Percentiles rank a stretch among this genome's conserved stretches.
Evolutionary conservation across 2,329 filamentous ascomycete species (phyloP).

Genomic region (Stromatinia cepivora): DNA sequence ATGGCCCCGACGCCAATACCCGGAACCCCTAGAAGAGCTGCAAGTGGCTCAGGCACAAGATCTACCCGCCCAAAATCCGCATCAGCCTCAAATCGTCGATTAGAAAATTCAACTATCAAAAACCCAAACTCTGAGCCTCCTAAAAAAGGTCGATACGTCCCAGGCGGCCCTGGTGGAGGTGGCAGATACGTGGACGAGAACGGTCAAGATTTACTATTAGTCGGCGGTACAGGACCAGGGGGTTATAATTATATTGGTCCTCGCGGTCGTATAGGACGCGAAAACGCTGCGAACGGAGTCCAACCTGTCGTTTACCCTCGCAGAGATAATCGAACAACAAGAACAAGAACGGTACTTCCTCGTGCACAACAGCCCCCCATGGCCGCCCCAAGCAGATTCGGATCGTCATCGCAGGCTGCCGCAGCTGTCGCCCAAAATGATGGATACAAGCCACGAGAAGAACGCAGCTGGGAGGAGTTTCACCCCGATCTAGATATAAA

Average conservation of each 20-base stretch:
- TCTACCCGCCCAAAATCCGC: constrained; percentile 35
- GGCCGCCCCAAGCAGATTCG: constrained; percentile 31
- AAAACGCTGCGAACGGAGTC: constrained; percentile 49
- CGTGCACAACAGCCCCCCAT: constrained; percentile 52
- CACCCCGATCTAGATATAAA: constrained; percentile 94
- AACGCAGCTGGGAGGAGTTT: constrained; percentile 96
- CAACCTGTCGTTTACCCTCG: constrained; percentile 48
- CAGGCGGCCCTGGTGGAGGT: constrained; percentile 82
- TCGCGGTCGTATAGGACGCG: constrained; percentile 55
- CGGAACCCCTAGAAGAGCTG: constrained; percentile 23
- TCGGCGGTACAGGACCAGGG: constrained; percentile 50
- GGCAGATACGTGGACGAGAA: constrained; percentile 80
- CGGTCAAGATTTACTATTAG: constrained; percentile 56
- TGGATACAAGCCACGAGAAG: constrained; percentile 95
- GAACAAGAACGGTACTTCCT: constrained; percentile 54
- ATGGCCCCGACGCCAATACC: constrained; percentile 23
- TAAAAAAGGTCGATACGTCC: constrained; percentile 75
- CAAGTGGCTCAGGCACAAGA: constrained; percentile 23
- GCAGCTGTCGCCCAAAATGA: constrained; percentile 88
- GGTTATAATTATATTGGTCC: constrained; percentile 52
- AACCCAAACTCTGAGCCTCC: constrained; percentile 45
- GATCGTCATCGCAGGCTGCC: constrained; percentile 62
- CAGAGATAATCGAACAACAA: constrained; percentile 58
- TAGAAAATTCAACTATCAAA: constrained; percentile 34
- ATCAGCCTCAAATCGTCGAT: constrained; percentile 26